Percentiles rank a stretch among this genome's conserved stretches.
phyloP scores from a whole-genome alignment of 2,329 filamentous ascomycete species.

The Aspergillus sp. region DNA sequence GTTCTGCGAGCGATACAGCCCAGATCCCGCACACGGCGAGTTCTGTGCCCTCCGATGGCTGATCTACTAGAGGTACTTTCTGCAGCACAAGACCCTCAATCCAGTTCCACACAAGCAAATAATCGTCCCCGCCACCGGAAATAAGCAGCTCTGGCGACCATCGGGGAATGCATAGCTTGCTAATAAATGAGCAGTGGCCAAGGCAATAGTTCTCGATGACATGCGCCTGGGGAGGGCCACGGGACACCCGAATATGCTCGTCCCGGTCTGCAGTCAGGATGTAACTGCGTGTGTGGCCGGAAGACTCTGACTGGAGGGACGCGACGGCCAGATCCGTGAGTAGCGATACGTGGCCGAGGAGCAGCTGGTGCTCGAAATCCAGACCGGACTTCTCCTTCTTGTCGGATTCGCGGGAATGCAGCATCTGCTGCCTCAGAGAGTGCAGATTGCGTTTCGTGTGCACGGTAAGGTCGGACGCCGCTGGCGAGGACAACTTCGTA shows the following conservation, averaged over 20 bases:
- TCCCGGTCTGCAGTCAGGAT: constrained; percentile 61
- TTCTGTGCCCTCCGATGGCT: constrained; percentile 14
- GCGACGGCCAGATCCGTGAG: constrained; percentile 64
- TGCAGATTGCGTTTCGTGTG: constrained; percentile 53
- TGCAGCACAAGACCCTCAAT: constrained; percentile 28
- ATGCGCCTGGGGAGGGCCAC: constrained; percentile 71
- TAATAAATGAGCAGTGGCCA: constrained; percentile 79
- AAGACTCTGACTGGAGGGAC: constrained; percentile 37
- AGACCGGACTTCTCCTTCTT: constrained; percentile 39
- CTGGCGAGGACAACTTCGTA: constrained; percentile 37
- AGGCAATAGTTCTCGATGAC: constrained; percentile 85
- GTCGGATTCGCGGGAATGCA: constrained; percentile 34
- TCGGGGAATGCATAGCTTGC: constrained; percentile 57
- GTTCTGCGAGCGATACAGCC: constrained; percentile 23
- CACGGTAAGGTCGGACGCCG: constrained; percentile 51
- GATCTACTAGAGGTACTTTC: constrained; percentile 19
- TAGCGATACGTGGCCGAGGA: constrained; percentile 92
- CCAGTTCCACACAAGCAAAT: constrained; percentile 80
- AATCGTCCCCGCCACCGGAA: constrained; percentile 77
- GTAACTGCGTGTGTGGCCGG: constrained; percentile 43
- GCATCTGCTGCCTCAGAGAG: constrained; percentile 49
- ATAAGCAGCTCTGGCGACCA: constrained; percentile 55
- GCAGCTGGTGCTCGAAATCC: constrained; percentile 63
- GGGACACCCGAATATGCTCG: constrained; percentile 80
- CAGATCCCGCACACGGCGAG: constrained; percentile 46